Conservation (phyloP, 352 stramenopile genomes). For the Aphanomyces astaci region DNA sequence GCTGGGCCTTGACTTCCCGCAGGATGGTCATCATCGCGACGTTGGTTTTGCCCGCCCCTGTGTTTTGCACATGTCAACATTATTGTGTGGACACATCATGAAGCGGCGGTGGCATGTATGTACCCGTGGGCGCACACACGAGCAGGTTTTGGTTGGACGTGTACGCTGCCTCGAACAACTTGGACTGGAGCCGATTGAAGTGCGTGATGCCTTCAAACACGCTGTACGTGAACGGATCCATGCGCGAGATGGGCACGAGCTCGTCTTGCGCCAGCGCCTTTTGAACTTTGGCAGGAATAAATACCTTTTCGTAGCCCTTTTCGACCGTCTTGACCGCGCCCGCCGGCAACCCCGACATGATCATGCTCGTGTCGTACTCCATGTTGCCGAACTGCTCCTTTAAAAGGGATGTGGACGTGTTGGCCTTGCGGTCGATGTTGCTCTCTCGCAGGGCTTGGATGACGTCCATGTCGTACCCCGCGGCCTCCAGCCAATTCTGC, state of each 20-base stretch:
- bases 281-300: slow-evolving; percentile 62
- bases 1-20: slow-evolving; percentile 80
- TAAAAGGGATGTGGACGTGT: slow-evolving; percentile 61
- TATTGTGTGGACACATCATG: too few species aligned
- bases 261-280: slow-evolving; percentile 50
- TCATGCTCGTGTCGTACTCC: slow-evolving; percentile 54
- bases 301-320: slow-evolving; percentile 79
- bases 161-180: slow-evolving; percentile 95
- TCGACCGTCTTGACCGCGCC: slow-evolving; percentile 66
- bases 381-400: slow-evolving; percentile 68
- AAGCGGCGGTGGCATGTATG: slow-evolving; percentile 28
- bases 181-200: slow-evolving; percentile 97
- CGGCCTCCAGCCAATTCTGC: slow-evolving; percentile 63
- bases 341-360: slow-evolving; percentile 49
- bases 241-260: slow-evolving; percentile 50
- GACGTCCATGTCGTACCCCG: slow-evolving; percentile 72
- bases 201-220: slow-evolving; percentile 63
- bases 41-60: slow-evolving; percentile 97
- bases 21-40: slow-evolving; percentile 97
- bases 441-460: slow-evolving; percentile 62
- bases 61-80: slow-evolving; percentile 27
- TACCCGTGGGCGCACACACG: slow-evolving; percentile 79
- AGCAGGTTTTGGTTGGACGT: slow-evolving; percentile 96
- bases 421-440: slow-evolving; percentile 48
- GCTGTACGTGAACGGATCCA: slow-evolving; percentile 70